Percentiles rank a stretch among this genome's conserved stretches.
Conservation (phyloP, 768 basidiomycete genomes). For the Leccinum disarticulatum region DNA sequence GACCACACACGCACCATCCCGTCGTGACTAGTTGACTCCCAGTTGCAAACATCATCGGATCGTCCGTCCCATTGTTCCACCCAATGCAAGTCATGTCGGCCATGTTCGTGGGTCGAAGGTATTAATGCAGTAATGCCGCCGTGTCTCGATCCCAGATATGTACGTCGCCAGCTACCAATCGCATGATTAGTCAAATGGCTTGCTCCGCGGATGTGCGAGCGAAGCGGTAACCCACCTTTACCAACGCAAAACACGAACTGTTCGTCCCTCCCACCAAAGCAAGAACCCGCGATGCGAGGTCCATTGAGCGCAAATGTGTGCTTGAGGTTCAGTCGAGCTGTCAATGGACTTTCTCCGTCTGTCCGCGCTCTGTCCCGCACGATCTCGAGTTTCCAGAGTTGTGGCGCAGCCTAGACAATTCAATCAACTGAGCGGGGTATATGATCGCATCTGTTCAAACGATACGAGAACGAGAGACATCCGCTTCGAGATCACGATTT, state of each 20-base stretch:
- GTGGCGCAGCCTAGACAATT: conserved; percentile 58
- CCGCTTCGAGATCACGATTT: conserved; percentile 46
- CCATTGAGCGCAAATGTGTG: conserved; percentile 69
- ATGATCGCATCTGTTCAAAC: conserved; percentile 25
- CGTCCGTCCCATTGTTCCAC: conserved; percentile 68
- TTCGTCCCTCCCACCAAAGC: conserved; percentile 76
- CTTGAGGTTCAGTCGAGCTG: conserved; percentile 38
- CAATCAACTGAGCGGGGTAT: background rate
- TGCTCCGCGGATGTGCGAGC: background rate
- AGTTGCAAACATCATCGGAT: conserved; percentile 56
- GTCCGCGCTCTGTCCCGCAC: conserved; percentile 49
- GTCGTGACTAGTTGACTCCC: conserved; percentile 77
- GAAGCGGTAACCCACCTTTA: conserved; percentile 50
- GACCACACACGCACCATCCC: conserved; percentile 80
- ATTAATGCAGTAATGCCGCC: conserved; percentile 67
- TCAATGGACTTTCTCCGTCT: conserved; percentile 18
- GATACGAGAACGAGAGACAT: conserved; percentile 44
- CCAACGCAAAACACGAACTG: conserved; percentile 79
- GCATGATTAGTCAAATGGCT: background rate
- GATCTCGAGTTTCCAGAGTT: conserved; percentile 70
- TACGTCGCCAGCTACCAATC: conserved; percentile 64
- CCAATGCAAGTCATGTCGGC: conserved; percentile 75
- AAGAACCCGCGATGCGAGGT: conserved; percentile 77
- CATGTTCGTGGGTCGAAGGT: conserved; percentile 52
- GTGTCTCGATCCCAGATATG: conserved; percentile 87